These are phyloP conservation scores for Pseudocercospora cruenta DNA, from an alignment of 2,329 filamentous ascomycete genomes.

Conservation along the genomic window DNA sequence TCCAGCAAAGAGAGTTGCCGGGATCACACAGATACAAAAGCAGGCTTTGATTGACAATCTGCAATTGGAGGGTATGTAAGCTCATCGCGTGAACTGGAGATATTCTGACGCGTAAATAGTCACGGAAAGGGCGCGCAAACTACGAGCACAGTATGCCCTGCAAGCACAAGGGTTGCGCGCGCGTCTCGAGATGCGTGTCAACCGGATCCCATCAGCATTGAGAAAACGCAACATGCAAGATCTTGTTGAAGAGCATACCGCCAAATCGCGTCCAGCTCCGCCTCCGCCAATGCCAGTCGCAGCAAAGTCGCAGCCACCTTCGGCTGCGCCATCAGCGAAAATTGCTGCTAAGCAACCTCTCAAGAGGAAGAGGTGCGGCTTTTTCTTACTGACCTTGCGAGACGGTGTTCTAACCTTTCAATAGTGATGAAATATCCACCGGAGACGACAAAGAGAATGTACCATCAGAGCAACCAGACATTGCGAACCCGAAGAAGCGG, in stretches of 20 bases:
- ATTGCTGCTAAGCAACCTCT: slow-evolving; percentile 18
- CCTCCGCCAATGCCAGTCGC: slow-evolving; percentile 26
- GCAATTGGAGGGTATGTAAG: slow-evolving; percentile 76
- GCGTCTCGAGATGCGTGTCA: slow-evolving; percentile 89
- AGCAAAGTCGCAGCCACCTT: slow-evolving; percentile 15
- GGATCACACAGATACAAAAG: slow-evolving; percentile 65
- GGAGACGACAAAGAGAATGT: slow-evolving; percentile 79
- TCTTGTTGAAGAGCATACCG: slow-evolving; percentile 62
- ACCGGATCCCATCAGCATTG: slow-evolving; percentile 80
- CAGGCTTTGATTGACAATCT: slow-evolving; percentile 87
- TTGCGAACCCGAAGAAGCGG: slow-evolving; percentile 73
- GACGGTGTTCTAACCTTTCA: slow-evolving; percentile 25
- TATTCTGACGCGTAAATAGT: slow-evolving; percentile 57
- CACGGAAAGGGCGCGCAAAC: slow-evolving; percentile 81
- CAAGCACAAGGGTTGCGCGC: slow-evolving; percentile 84
- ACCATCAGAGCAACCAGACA: slow-evolving; percentile 42
- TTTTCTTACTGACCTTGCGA: neutral
- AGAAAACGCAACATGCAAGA: slow-evolving; percentile 83
- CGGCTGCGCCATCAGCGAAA: slow-evolving; percentile 14
- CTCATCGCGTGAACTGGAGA: slow-evolving; percentile 16
- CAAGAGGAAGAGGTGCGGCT: slow-evolving; percentile 30
- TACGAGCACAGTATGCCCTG: slow-evolving; percentile 85
- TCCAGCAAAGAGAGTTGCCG: slow-evolving; percentile 29
- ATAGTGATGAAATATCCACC: slow-evolving; percentile 63
- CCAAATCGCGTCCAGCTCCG: slow-evolving; percentile 34